These are phyloP conservation scores for Beverwykella pulmonaria DNA, from an alignment of 495 filamentous ascomycete species.

Conservation along the genomic window DNA sequence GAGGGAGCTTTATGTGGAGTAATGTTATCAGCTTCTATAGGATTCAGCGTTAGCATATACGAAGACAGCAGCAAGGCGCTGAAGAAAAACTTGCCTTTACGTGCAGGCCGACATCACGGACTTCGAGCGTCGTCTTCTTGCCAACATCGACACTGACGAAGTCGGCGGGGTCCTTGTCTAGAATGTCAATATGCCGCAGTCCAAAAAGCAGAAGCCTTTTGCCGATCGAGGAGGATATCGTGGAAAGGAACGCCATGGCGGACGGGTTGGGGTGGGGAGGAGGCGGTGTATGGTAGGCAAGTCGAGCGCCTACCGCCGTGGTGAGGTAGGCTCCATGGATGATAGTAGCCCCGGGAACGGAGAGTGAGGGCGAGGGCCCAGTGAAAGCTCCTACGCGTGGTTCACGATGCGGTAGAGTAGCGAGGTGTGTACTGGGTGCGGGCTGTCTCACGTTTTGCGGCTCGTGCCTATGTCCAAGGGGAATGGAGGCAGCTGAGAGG, in stretches of 20 bases:
- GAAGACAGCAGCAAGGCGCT: not conserved
- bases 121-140: conserved; percentile 73
- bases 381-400: not conserved
- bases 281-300: conserved; percentile 14
- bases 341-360: not conserved
- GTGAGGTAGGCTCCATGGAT: conserved; percentile 7
- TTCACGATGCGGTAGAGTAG: not conserved
- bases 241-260: conserved; percentile 56
- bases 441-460: not conserved
- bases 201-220: conserved; percentile 76
- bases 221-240: conserved; percentile 72
- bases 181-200: conserved; percentile 73
- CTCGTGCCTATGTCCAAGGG: not conserved
- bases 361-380: not conserved
- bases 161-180: conserved; percentile 80
- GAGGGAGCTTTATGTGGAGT: conserved; percentile 64
- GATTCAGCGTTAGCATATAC: conserved; percentile 1
- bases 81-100: conserved; percentile 59
- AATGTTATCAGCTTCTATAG: conserved; percentile 72
- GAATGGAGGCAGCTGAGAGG: conserved; percentile 1
- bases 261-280: not conserved
- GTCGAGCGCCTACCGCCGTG: conserved; percentile 25
- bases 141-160: conserved; percentile 64
- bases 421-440: not conserved
- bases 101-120: conserved; percentile 77